A percentile compares a stretch with the other conserved stretches of the same genome.
Evolutionary conservation across 1,284 basidiomycete genomes (phyloP).

Genomic region (Ustilago nuda): DNA sequence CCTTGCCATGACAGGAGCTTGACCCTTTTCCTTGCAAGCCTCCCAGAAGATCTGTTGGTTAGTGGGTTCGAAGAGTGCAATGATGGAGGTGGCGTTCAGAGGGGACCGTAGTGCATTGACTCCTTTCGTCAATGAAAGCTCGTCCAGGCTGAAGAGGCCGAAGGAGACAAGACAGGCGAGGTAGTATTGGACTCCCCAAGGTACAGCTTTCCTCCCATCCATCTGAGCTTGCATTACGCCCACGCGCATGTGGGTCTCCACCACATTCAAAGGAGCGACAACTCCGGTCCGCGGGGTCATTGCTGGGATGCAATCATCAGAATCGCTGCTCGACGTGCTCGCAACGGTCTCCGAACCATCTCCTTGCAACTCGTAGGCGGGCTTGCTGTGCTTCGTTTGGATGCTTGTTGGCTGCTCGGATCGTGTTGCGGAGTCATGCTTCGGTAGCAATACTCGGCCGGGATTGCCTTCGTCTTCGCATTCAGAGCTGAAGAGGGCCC

Average conservation of each 20-base stretch:
- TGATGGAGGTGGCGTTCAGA: conserved; percentile 16
- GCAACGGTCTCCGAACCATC: neutral
- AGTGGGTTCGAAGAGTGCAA: conserved; percentile 14
- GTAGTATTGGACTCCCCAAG: conserved; percentile 37
- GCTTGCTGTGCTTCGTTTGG: neutral
- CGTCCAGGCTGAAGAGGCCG: conserved; percentile 16
- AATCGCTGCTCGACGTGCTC: neutral
- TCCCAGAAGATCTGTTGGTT: conserved; percentile 30
- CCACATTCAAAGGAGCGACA: conserved; percentile 17
- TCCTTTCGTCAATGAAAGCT: conserved; percentile 20
- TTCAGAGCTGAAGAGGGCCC: conserved; percentile 13
- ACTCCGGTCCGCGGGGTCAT: neutral
- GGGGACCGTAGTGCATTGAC: conserved; percentile 26
- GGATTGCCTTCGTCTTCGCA: neutral
- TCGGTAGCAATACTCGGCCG: conserved; percentile 16
- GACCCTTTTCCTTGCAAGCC: neutral
- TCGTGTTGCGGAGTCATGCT: neutral
- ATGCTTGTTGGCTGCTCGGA: neutral
- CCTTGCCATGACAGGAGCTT: conserved; percentile 17
- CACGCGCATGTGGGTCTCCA: conserved; percentile 14
- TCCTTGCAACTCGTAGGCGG: neutral
- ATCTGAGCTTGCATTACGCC: conserved; percentile 19
- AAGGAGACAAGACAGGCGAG: conserved; percentile 32
- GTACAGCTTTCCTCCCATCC: conserved; percentile 22
- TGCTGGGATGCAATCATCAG: neutral